phyloP scores from a whole-genome alignment of 192 early-diverging fungal genomes.

The Paraglomus occultum region DNA sequence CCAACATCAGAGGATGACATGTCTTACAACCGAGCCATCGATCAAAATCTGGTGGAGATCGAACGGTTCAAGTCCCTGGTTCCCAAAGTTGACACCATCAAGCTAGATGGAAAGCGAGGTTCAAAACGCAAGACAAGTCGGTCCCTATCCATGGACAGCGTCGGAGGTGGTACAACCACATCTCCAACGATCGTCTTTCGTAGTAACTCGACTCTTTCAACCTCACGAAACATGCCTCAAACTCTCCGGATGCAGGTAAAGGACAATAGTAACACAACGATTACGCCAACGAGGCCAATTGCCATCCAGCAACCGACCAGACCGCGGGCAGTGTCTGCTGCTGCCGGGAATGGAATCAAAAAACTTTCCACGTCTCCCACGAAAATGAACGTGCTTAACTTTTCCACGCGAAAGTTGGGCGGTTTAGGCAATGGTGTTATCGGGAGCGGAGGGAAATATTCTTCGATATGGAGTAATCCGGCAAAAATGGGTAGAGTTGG shows the following conservation, averaged over 20 bases:
- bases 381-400: too few species aligned
- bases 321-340: background rate
- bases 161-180: background rate
- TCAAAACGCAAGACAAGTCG: conserved; percentile 21
- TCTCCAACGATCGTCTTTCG: background rate
- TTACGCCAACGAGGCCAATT: background rate
- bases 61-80: background rate
- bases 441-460: background rate
- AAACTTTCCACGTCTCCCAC: background rate
- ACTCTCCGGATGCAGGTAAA: too few species aligned
- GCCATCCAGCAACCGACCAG: background rate
- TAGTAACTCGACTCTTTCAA: too few species aligned
- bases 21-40: conserved; percentile 3
- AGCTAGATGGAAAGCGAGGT: conserved; percentile 2
- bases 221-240: too few species aligned
- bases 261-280: too few species aligned
- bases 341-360: conserved; percentile 6
- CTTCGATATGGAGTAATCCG: conserved; percentile 11
- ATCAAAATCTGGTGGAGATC: conserved; percentile 3
- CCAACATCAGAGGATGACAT: background rate
- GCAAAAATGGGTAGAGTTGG: conserved; percentile 20
- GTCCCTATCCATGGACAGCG: conserved; percentile 25
- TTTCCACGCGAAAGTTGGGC: too few species aligned
- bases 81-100: background rate
- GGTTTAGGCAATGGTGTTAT: too few species aligned